Conservation (phyloP, 2,329 filamentous ascomycete species). For the Fusarium lyarnte region DNA sequence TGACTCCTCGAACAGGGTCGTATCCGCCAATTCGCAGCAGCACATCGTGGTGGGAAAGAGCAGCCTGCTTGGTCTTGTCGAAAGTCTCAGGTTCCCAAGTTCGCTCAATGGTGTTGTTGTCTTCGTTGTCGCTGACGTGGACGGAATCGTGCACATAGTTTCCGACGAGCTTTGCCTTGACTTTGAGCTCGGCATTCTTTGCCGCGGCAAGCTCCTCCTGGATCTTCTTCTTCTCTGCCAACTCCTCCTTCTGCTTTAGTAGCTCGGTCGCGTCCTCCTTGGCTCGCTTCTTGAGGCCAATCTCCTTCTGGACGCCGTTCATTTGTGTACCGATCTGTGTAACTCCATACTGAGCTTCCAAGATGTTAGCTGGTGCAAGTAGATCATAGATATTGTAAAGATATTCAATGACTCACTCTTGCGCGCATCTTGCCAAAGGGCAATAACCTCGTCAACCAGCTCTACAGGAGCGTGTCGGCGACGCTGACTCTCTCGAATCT, state of each 20-base stretch:
- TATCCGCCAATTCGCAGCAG: constrained; percentile 88
- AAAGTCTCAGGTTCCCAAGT: constrained; percentile 84
- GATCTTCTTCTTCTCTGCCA: constrained; percentile 85
- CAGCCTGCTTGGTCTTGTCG: constrained; percentile 76
- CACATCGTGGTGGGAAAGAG: constrained; percentile 94
- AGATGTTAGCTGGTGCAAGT: constrained; percentile 14
- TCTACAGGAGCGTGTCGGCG: constrained; percentile 82
- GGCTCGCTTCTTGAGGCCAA: constrained; percentile 90
- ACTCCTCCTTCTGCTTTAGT: constrained; percentile 77
- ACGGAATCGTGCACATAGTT: constrained; percentile 83
- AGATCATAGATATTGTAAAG: not conserved
- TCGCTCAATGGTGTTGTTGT: constrained; percentile 81
- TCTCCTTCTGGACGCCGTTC: constrained; percentile 89
- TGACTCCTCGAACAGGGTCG: constrained; percentile 90
- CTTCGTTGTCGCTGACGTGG: constrained; percentile 85
- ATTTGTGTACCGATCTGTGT: constrained; percentile 85
- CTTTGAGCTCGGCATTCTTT: constrained; percentile 78
- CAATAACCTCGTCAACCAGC: constrained; percentile 90
- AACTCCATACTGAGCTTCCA: constrained; percentile 72
- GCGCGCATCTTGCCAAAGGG: constrained; percentile 85
- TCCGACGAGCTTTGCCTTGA: constrained; percentile 82
- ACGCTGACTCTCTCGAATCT: constrained; percentile 91
- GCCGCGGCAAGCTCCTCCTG: constrained; percentile 77
- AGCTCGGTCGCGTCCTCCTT: constrained; percentile 89
- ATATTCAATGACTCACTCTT: constrained; percentile 59